Evolutionary conservation across 2,329 filamentous ascomycete genomes (phyloP).

Genomic region (Trichoderma endophyticum): DNA sequence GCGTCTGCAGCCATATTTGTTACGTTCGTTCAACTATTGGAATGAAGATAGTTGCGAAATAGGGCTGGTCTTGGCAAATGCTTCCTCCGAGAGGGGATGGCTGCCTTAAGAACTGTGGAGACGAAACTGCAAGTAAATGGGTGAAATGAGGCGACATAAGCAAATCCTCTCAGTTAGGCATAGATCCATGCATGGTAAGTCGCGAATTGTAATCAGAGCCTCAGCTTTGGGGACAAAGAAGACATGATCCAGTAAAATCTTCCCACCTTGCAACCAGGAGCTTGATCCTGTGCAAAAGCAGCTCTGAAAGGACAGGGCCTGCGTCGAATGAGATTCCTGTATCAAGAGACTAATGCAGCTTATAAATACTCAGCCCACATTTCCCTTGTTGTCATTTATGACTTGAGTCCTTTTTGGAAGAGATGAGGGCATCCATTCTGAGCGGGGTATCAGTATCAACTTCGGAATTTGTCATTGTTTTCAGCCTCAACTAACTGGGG

Average conservation of each 20-base stretch:
- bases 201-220: not conserved
- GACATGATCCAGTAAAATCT: not conserved
- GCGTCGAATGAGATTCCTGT: not conserved
- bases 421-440: not conserved
- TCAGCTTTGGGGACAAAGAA: not conserved
- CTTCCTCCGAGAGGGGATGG: not conserved
- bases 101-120: not conserved
- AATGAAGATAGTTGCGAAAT: not conserved
- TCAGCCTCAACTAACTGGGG: not conserved
- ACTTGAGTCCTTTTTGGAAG: not conserved
- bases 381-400: conserved; percentile 1
- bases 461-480: not conserved
- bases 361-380: not conserved
- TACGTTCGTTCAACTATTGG: not conserved
- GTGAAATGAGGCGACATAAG: not conserved
- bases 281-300: not conserved
- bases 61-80: not conserved
- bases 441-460: not conserved
- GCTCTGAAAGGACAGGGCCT: not conserved
- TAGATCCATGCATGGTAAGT: not conserved
- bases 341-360: not conserved
- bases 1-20: conserved; percentile 6
- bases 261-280: not conserved
- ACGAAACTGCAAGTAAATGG: not conserved
- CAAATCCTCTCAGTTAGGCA: not conserved